Evolutionary conservation across 2,329 filamentous ascomycete genomes (phyloP).

Genomic region (Rutstroemia sp.): DNA sequence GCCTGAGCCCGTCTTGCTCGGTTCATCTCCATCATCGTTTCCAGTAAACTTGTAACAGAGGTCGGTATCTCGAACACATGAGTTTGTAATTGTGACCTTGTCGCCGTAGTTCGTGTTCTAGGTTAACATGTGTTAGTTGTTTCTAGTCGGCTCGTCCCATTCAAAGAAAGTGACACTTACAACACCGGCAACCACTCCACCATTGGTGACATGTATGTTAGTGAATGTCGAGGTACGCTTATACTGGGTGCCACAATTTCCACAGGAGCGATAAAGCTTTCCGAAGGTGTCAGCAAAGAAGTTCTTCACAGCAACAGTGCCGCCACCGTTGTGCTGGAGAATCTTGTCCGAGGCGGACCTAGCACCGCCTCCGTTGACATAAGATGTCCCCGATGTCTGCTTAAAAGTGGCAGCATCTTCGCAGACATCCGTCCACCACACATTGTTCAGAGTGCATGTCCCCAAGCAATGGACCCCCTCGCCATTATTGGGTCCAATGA

Average conservation of each 20-base stretch:
- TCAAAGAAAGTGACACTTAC: slow-evolving; percentile 18
- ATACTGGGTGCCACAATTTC: slow-evolving; percentile 38
- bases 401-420: slow-evolving; percentile 34
- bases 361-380: slow-evolving; percentile 37
- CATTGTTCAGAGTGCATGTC: slow-evolving; percentile 38
- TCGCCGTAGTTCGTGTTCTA: slow-evolving; percentile 20
- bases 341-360: slow-evolving; percentile 36
- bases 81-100: slow-evolving; percentile 35
- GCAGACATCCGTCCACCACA: slow-evolving; percentile 29
- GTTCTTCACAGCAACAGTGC: slow-evolving; percentile 27
- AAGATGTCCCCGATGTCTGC: slow-evolving; percentile 33
- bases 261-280: slow-evolving; percentile 42
- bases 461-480: slow-evolving; percentile 46
- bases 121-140: slow-evolving; percentile 34
- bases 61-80: slow-evolving; percentile 25
- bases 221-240: slow-evolving; percentile 38
- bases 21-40: slow-evolving; percentile 32
- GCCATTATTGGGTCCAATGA: slow-evolving; percentile 43
- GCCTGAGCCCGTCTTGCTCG: slow-evolving; percentile 32
- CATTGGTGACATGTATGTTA: slow-evolving; percentile 35
- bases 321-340: slow-evolving; percentile 36
- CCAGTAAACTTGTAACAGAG: slow-evolving; percentile 26
- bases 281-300: slow-evolving; percentile 38
- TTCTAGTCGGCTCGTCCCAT: slow-evolving; percentile 24
- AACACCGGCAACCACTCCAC: slow-evolving; percentile 40